Conservation (phyloP, 352 stramenopile genomes). For the Phytophthora europaea region DNA sequence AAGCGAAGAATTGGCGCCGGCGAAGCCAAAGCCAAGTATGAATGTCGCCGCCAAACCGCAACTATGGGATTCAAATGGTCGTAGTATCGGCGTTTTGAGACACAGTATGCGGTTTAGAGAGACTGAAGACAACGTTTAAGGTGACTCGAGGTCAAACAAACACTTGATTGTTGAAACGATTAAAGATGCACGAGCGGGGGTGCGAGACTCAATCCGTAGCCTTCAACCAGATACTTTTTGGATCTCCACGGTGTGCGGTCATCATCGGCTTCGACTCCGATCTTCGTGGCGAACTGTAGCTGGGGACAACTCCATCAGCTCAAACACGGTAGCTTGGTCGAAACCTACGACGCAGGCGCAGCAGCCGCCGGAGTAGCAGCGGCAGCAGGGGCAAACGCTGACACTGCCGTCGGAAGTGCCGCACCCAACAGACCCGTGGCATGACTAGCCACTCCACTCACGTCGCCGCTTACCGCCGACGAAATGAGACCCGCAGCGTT, state of each 20-base stretch:
- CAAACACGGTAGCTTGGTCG: neutral
- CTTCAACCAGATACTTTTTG: constrained; percentile 2
- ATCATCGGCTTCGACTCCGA: no score
- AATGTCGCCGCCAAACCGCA: constrained; percentile 23
- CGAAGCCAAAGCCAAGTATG: neutral
- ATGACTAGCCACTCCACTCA: neutral
- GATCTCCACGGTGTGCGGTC: neutral
- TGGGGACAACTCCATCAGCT: neutral
- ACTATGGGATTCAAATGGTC: constrained; percentile 70
- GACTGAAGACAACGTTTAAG: neutral
- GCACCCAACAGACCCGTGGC: constrained; percentile 1
- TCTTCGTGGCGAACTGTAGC: no score
- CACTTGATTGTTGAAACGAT: constrained; percentile 3
- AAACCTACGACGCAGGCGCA: neutral
- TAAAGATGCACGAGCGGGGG: neutral
- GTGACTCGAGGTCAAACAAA: constrained; percentile 1
- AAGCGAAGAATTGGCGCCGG: neutral
- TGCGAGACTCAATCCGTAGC: neutral
- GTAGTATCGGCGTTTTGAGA: constrained; percentile 44
- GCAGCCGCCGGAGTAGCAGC: neutral
- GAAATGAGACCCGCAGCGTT: neutral
- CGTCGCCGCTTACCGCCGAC: constrained; percentile 1
- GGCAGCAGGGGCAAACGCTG: neutral
- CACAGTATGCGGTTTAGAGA: constrained; percentile 14
- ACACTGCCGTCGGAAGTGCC: neutral